Conservation (phyloP, 768 basidiomycete species). For the Neoboletus brunneissimus region DNA sequence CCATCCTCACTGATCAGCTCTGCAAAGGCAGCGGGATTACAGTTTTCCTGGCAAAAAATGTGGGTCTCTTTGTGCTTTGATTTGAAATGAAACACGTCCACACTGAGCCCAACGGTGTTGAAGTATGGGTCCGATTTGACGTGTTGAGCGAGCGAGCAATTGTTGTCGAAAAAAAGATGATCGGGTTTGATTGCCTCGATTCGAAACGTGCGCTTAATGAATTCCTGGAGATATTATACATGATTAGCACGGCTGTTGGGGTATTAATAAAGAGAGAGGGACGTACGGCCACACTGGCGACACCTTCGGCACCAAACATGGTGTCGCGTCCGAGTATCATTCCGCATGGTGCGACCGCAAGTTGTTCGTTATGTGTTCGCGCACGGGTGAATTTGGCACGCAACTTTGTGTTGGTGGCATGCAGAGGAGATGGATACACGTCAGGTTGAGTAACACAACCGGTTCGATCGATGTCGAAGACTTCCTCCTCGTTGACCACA, state of each 20-base stretch:
- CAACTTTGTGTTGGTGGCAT: background rate
- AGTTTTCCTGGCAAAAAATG: constrained; percentile 26
- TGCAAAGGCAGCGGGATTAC: constrained; percentile 26
- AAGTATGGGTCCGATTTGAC: constrained; percentile 6
- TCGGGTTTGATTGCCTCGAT: background rate
- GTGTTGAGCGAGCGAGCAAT: constrained; percentile 3
- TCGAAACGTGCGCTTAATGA: background rate
- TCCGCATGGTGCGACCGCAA: too few relatives aligned
- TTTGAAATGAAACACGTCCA: constrained; percentile 40
- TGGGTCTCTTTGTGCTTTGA: constrained; percentile 34
- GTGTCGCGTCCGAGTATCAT: background rate
- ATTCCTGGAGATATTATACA: constrained; percentile 6
- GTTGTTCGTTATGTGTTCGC: constrained; percentile 2
- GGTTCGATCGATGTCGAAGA: too few relatives aligned
- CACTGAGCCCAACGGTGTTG: constrained; percentile 21
- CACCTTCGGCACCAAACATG: constrained; percentile 3
- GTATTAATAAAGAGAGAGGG: too few relatives aligned
- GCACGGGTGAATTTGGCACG: background rate
- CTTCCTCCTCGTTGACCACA: too few relatives aligned
- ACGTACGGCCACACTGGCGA: background rate
- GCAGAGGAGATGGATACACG: too few relatives aligned
- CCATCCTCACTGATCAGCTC: constrained; percentile 28
- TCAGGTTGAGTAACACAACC: too few relatives aligned
- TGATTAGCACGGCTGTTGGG: too few relatives aligned
- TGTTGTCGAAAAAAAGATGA: constrained; percentile 10